Evolutionary conservation across 495 filamentous ascomycete genomes (phyloP).

Genomic region (Xylona heveae): DNA sequence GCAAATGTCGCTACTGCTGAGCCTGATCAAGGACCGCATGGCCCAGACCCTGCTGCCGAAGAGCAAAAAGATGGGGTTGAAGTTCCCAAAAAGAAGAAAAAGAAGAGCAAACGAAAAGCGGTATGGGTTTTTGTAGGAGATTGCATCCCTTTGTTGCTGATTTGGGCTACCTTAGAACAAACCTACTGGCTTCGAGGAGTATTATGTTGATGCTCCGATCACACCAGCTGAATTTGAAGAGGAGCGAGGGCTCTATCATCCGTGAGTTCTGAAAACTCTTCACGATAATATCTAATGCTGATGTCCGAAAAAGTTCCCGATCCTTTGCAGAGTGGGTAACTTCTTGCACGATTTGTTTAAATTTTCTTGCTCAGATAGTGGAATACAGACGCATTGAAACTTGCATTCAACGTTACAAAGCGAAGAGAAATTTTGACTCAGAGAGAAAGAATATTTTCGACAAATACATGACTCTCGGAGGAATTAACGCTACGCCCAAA

Average conservation of each 20-base stretch:
- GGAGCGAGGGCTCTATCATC: conserved; percentile 35
- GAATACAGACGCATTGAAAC: conserved; percentile 51
- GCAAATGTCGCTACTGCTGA: too few species aligned
- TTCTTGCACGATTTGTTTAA: not conserved
- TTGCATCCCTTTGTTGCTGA: too few species aligned
- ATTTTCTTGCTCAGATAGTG: conserved; percentile 3
- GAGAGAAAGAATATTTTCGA: conserved; percentile 42
- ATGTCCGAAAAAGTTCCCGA: conserved; percentile 14
- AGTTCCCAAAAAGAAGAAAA: too few species aligned
- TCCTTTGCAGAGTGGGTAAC: conserved; percentile 20
- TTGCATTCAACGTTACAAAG: conserved; percentile 62
- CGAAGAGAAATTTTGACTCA: conserved; percentile 48
- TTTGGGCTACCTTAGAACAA: too few species aligned
- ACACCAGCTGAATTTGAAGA: conserved; percentile 40
- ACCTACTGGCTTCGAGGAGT: too few species aligned
- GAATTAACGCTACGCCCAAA: conserved; percentile 43
- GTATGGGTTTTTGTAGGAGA: too few species aligned
- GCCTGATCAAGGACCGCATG: too few species aligned
- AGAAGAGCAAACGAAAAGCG: too few species aligned
- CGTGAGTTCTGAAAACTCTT: conserved; percentile 15
- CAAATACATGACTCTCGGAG: conserved; percentile 68
- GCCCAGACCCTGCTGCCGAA: too few species aligned
- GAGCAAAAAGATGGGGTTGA: too few species aligned
- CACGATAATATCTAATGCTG: conserved; percentile 4
- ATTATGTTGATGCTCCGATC: conserved; percentile 55